Conservation (phyloP, 805 yeast genomes). For the Zygoascus tannicola region DNA sequence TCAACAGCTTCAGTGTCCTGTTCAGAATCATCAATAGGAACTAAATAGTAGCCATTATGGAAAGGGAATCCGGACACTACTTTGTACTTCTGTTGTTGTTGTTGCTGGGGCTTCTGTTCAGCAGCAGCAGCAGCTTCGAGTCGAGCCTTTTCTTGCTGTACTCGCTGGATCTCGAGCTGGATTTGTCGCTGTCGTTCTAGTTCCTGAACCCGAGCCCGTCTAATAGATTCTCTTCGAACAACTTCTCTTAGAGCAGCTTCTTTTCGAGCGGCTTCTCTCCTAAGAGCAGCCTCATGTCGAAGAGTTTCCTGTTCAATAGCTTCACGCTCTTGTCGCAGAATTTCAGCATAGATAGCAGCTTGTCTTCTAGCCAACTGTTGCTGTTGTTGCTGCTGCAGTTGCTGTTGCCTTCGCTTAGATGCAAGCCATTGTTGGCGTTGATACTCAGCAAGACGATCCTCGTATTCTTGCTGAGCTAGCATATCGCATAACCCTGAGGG, state of each 20-base stretch:
- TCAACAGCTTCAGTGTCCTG: not conserved
- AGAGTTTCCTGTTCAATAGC: not conserved
- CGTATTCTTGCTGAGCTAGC: conserved; percentile 9
- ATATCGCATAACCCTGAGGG: not conserved
- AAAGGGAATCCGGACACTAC: conserved; percentile 1
- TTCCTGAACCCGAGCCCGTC: not conserved
- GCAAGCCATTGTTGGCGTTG: conserved; percentile 6
- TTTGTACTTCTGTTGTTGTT: conserved; percentile 1
- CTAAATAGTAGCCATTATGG: conserved; percentile 1
- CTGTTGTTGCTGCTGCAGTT: conserved; percentile 2
- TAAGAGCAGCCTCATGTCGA: not conserved
- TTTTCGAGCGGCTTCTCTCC: conserved; percentile 4
- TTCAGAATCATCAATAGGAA: not conserved
- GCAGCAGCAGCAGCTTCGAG: conserved; percentile 3
- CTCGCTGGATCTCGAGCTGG: conserved; percentile 1
- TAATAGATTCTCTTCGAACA: not conserved
- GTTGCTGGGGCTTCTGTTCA: not conserved
- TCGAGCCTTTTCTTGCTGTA: conserved; percentile 5
- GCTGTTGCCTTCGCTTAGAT: not conserved
- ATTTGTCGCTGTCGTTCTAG: not conserved
- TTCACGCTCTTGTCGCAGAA: not conserved
- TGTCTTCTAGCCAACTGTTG: too few relatives aligned
- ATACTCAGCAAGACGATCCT: conserved; percentile 9
- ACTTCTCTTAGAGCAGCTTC: not conserved
- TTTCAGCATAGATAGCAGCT: not conserved